These are phyloP conservation scores for Glaciozyma martinii DNA, from an alignment of 768 basidiomycete genomes.

Conservation along the genomic window DNA sequence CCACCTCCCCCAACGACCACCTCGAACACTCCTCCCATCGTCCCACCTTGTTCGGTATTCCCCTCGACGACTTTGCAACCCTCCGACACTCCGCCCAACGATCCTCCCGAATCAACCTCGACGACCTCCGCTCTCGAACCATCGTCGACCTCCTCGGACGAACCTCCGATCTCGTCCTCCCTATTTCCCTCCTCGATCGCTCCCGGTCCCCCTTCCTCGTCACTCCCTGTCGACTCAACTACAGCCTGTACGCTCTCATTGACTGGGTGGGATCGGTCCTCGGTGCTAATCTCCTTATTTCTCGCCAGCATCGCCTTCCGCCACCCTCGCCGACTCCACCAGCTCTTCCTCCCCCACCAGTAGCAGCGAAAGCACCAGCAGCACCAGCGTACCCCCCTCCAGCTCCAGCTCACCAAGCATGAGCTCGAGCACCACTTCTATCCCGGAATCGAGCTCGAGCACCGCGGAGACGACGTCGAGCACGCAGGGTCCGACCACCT, in stretches of 20 bases:
- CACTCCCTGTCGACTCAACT: no score
- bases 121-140: background rate
- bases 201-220: no score
- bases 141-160: background rate
- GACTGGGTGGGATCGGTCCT: no score
- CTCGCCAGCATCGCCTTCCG: background rate
- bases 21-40: no score
- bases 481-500: no score
- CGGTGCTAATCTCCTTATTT: background rate
- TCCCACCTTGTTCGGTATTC: background rate
- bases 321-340: background rate
- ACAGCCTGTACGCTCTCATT: background rate
- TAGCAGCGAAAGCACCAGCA: background rate
- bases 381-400: background rate
- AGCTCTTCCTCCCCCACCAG: background rate
- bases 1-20: no score
- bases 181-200: background rate
- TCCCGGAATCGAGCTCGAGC: background rate
- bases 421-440: background rate
- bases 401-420: background rate
- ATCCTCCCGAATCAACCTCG: background rate
- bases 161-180: background rate
- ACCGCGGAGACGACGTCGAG: background rate
- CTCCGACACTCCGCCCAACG: background rate
- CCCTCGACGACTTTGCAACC: background rate